Percentiles rank a stretch among this genome's conserved stretches.
Conservation (phyloP, 2,329 filamentous ascomycete genomes). For the Aureobasidium sp. region DNA sequence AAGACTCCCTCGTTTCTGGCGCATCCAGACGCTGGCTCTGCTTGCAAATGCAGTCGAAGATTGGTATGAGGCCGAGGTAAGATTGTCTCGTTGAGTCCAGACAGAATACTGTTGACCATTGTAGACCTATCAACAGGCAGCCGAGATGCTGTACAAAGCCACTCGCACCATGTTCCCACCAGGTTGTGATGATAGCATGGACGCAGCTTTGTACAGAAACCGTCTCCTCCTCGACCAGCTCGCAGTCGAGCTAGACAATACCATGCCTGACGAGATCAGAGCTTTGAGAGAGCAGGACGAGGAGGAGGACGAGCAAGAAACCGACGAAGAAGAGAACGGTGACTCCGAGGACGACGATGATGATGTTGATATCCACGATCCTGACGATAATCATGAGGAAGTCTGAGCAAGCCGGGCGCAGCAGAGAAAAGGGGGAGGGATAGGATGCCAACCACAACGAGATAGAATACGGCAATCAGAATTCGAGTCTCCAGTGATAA, state of each 20-base stretch:
- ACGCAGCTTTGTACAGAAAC: background rate
- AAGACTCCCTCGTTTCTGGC: background rate
- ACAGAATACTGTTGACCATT: background rate
- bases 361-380: background rate
- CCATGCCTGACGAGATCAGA: background rate
- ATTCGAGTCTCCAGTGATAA: no score
- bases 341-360: background rate
- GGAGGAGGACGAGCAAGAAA: background rate
- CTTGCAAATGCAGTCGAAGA: background rate
- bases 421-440: no score
- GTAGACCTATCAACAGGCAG: background rate
- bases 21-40: background rate
- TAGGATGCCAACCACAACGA: background rate
- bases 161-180: background rate
- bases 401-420: background rate
- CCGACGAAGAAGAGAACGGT: background rate
- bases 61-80: background rate
- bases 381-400: background rate
- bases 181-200: background rate
- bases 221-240: background rate
- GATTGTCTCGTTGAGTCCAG: background rate
- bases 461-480: background rate
- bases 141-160: background rate
- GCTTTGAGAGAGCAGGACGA: background rate
- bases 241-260: background rate